Evolutionary conservation across 345 rosid genomes (phyloP).

Genomic region (Lepidium didymum): DNA sequence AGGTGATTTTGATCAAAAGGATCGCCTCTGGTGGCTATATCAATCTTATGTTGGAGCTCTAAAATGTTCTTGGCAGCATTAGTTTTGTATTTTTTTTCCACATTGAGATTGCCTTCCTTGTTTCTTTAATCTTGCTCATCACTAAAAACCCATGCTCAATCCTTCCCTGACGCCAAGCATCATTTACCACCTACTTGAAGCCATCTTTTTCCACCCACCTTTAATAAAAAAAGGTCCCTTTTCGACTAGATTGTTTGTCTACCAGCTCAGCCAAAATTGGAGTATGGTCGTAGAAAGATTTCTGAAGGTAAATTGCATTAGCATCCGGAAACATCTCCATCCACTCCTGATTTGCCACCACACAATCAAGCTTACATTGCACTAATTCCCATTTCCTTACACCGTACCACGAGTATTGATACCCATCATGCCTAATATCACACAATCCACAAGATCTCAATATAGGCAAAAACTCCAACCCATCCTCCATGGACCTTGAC

Average conservation of each 20-base stretch:
- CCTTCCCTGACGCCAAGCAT: too few species aligned
- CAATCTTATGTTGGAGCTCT: neutral
- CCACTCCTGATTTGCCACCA: neutral
- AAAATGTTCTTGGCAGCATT: neutral
- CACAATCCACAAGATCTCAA: neutral
- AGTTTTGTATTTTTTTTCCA: neutral
- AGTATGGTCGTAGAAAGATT: neutral
- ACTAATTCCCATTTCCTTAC: neutral
- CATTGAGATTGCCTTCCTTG: neutral
- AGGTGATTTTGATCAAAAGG: too few species aligned
- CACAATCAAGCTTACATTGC: neutral
- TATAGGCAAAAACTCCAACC: neutral
- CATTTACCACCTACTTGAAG: too few species aligned
- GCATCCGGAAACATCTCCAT: neutral
- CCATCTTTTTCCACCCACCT: too few species aligned
- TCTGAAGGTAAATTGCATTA: neutral
- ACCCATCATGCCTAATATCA: neutral
- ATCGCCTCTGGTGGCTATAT: neutral
- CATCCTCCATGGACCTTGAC: neutral
- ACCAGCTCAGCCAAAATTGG: too few species aligned
- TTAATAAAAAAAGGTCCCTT: too few species aligned
- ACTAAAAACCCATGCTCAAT: too few species aligned
- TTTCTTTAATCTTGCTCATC: too few species aligned
- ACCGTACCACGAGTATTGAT: neutral
- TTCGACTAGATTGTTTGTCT: too few species aligned